Conservation (phyloP, 192 early-diverging fungal species). For the Kickxella alabastrina region DNA sequence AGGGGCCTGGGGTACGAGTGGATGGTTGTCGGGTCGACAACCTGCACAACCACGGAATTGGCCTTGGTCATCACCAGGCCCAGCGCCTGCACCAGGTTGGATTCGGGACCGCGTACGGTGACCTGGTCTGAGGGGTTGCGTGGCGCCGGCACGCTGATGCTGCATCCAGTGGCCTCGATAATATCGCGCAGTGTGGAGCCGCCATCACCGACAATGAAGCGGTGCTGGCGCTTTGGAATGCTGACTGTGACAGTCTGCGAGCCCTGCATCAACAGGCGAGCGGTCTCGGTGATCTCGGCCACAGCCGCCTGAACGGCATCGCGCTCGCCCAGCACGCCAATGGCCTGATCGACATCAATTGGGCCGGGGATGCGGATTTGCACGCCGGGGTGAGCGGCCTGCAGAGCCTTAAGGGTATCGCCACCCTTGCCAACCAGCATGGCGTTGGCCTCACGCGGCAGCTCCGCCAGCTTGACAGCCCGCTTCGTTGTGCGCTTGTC, state of each 20-base stretch:
- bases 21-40: slow-evolving; percentile 61
- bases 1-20: slow-evolving; percentile 52
- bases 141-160: slow-evolving; percentile 71
- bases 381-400: slow-evolving; percentile 61
- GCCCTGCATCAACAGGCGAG: slow-evolving; percentile 60
- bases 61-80: slow-evolving; percentile 79
- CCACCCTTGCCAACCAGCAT: slow-evolving; percentile 80
- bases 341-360: slow-evolving; percentile 36
- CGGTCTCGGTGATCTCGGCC: slow-evolving; percentile 55
- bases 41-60: slow-evolving; percentile 67
- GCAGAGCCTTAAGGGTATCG: slow-evolving; percentile 51
- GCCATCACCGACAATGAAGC: slow-evolving; percentile 81
- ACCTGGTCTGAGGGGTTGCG: slow-evolving; percentile 71
- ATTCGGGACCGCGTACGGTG: slow-evolving; percentile 74
- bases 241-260: slow-evolving; percentile 64
- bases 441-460: slow-evolving; percentile 73
- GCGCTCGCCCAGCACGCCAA: slow-evolving; percentile 77
- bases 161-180: slow-evolving; percentile 81
- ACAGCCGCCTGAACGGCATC: slow-evolving; percentile 65
- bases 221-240: slow-evolving; percentile 90
- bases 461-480: slow-evolving; percentile 59
- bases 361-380: slow-evolving; percentile 77
- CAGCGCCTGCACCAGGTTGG: slow-evolving; percentile 65
- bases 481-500: slow-evolving; percentile 70
- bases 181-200: slow-evolving; percentile 79